Conservation (phyloP, 371 early-diverging fungal species). For the Dinochytrium kinnereticum region DNA sequence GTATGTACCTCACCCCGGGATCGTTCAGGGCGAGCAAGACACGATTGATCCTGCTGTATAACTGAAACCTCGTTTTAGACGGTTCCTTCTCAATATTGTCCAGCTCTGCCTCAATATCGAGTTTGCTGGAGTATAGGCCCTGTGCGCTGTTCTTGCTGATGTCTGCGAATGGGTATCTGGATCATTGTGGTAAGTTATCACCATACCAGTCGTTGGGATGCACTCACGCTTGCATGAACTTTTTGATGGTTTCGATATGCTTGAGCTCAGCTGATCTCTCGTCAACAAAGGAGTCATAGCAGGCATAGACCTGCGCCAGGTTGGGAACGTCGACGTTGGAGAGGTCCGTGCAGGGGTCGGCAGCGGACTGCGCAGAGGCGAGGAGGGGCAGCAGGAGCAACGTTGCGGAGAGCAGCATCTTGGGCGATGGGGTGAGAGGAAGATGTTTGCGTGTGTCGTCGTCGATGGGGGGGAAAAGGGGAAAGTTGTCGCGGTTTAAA, state of each 20-base stretch:
- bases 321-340: background rate
- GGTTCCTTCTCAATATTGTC: constrained; percentile 11
- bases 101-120: constrained; percentile 10
- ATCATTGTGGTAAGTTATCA: too few relatives aligned
- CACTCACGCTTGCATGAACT: background rate
- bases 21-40: constrained; percentile 7
- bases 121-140: constrained; percentile 1
- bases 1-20: constrained; percentile 10
- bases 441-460: too few relatives aligned
- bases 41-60: background rate
- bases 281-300: background rate
- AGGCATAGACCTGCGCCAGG: background rate
- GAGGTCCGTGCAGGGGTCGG: background rate
- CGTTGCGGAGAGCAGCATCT: too few relatives aligned
- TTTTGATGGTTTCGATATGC: background rate
- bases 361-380: too few relatives aligned
- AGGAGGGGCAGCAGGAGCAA: too few relatives aligned
- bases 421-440: too few relatives aligned
- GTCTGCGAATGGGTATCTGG: constrained; percentile 16
- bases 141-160: background rate
- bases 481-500: too few relatives aligned
- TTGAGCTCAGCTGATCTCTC: background rate
- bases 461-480: too few relatives aligned
- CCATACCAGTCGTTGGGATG: too few relatives aligned
- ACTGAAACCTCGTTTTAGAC: constrained; percentile 2